Percentiles rank a stretch among this genome's conserved stretches.
Evolutionary conservation across 108 stramenopile genomes (phyloP).

Genomic region (Skeletonema grethae): DNA sequence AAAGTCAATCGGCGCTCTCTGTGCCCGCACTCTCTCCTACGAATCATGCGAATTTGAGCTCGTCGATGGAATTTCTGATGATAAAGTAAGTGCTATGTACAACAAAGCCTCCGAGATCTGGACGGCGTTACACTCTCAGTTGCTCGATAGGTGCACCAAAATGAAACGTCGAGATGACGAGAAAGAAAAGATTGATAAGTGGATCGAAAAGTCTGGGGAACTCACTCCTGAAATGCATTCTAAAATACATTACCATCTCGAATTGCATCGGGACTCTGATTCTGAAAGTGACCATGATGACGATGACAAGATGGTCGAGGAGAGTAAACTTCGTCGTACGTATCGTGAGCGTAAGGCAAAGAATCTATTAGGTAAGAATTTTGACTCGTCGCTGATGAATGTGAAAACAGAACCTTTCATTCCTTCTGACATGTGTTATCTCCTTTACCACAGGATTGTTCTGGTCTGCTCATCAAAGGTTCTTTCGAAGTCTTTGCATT

Average conservation of each 20-base stretch:
- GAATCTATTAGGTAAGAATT: not conserved
- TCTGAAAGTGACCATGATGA: constrained; percentile 20
- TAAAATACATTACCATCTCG: constrained; percentile 7
- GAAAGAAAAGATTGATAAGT: not conserved
- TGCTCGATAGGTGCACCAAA: constrained; percentile 3
- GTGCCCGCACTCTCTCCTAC: constrained; percentile 29
- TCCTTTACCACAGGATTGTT: constrained; percentile 31
- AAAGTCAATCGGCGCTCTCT: constrained; percentile 26
- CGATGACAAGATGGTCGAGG: constrained; percentile 13
- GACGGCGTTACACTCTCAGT: constrained; percentile 36
- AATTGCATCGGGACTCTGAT: constrained; percentile 17
- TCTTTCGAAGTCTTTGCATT: constrained; percentile 69
- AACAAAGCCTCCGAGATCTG: constrained; percentile 45
- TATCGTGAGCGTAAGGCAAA: constrained; percentile 4
- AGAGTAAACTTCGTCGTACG: not conserved
- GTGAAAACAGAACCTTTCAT: not conserved
- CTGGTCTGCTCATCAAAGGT: constrained; percentile 77
- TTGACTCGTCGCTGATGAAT: not conserved
- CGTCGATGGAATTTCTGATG: constrained; percentile 49
- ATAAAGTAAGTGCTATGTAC: constrained; percentile 52
- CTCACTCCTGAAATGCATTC: constrained; percentile 5
- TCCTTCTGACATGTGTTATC: not conserved
- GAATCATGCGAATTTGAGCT: constrained; percentile 42
- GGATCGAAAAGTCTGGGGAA: not conserved
- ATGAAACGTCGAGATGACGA: not conserved